phyloP scores from a whole-genome alignment of 495 filamentous ascomycete species.

The Hypoxylon lenormandii region DNA sequence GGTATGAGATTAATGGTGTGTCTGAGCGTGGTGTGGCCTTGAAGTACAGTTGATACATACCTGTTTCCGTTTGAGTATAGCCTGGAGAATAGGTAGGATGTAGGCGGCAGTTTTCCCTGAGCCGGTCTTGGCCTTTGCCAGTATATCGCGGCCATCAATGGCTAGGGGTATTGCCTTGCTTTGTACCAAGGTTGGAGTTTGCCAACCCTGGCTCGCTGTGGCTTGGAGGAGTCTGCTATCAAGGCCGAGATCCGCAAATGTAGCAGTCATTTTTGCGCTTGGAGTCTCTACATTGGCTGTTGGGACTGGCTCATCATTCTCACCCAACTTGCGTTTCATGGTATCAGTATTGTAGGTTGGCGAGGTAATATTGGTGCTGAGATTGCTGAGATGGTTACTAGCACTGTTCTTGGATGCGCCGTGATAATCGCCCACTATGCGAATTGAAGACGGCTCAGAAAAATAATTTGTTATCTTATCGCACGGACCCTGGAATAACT shows the following conservation, averaged over 20 bases:
- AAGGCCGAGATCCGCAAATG: constrained; percentile 73
- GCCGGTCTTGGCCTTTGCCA: constrained; percentile 90
- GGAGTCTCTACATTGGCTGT: constrained; percentile 25
- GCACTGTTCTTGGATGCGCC: no score
- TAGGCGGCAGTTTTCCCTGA: constrained; percentile 98
- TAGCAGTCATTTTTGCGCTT: constrained; percentile 35
- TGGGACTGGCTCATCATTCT: constrained; percentile 60
- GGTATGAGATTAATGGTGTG: constrained; percentile 10
- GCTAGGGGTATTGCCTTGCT: constrained; percentile 87
- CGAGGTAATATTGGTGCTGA: background rate
- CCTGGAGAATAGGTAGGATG: constrained; percentile 85
- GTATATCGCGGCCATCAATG: constrained; percentile 88
- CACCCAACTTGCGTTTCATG: constrained; percentile 69
- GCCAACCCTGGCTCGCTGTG: constrained; percentile 83
- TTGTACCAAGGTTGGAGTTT: constrained; percentile 86
- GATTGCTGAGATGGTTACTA: background rate
- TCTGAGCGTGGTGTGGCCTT: background rate
- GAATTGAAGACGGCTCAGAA: constrained; percentile 12
- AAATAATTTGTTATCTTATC: constrained; percentile 48
- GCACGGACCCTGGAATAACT: constrained; percentile 29
- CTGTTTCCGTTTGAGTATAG: constrained; percentile 79
- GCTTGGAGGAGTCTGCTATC: constrained; percentile 88
- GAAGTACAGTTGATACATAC: constrained; percentile 56
- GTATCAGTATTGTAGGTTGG: constrained; percentile 9
- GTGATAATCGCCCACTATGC: constrained; percentile 11